Evolutionary conservation across 768 basidiomycete genomes (phyloP), one percentile per base, ranked within the genome.

Genomic region (Serendipita vermifera): DNA sequence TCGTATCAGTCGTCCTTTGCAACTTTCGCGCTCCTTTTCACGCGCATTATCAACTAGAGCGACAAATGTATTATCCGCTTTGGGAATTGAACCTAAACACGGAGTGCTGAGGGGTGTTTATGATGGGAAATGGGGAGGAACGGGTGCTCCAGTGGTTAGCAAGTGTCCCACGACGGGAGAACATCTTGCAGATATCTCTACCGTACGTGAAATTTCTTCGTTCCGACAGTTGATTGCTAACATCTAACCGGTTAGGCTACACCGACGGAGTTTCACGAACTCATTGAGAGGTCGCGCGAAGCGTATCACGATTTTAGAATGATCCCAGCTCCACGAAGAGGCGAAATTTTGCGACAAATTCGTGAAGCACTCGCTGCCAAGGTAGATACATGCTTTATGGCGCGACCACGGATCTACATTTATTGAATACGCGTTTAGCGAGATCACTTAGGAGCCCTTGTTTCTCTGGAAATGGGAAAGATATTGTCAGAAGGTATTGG

Each of bases 381-480:
- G 78, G 88, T 85, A 60, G 55, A 70, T 36, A 33, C 26, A 20
- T 26, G 35, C 53, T 43, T n/a, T 32, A 31, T 29, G 38, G 38
- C 56, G 57, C 38, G 32, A 38, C 36, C 43, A 35, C 39, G 33
- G 38, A 32, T 33, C 9, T 36, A 55, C 35, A 20, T 22, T 29
- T 26, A 27, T 14, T 3, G 38, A 27, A 55, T 51, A 20, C 24
- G 29, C 55, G 55, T 60, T 40, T 62, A 91, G 87, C 77, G 85
- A 31, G 80, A 85, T 55, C 81, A 75, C 33, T 76, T 94, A 3
- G 90, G 90, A 51, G 82, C 84, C 11, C 75, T 94, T 17, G 80
- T 94, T 6, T 84, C 87, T 38, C 75, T 92, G 13, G 87, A 89
- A 67, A 88, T 90, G 87, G 87, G 94, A 15, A 81, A 98, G 73